phyloP scores from a whole-genome alignment of 2,329 filamentous ascomycete species.

The Ploettnerulaceae sp. region DNA sequence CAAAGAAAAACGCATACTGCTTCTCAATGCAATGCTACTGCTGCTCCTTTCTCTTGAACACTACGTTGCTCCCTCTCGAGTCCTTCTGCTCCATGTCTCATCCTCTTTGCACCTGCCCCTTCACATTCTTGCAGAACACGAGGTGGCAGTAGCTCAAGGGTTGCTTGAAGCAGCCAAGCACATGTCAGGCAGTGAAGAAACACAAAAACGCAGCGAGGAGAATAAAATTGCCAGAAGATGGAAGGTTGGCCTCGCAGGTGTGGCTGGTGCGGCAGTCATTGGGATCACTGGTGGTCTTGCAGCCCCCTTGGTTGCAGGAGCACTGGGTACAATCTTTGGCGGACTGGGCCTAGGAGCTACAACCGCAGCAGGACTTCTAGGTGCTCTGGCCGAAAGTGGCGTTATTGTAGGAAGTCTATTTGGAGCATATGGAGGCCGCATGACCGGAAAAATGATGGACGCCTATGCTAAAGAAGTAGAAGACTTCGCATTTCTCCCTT shows the following conservation, averaged over 20 bases:
- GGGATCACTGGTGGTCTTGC: constrained; percentile 71
- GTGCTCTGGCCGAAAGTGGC: constrained; percentile 72
- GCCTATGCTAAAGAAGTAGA: constrained; percentile 80
- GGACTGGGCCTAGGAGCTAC: constrained; percentile 70
- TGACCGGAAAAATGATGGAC: constrained; percentile 83
- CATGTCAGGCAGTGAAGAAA: constrained; percentile 65
- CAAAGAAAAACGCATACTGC: constrained; percentile 56
- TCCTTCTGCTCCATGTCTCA: constrained; percentile 64
- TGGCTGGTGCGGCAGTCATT: constrained; percentile 77
- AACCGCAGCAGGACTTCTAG: constrained; percentile 72
- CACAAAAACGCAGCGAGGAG: constrained; percentile 65
- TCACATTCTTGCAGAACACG: constrained; percentile 61
- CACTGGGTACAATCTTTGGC: constrained; percentile 73
- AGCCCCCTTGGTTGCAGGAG: constrained; percentile 69
- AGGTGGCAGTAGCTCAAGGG: constrained; percentile 68
- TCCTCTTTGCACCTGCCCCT: constrained; percentile 67
- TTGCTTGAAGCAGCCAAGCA: constrained; percentile 71
- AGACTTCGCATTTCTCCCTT: constrained; percentile 80
- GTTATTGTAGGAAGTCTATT: constrained; percentile 81
- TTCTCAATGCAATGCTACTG: constrained; percentile 68
- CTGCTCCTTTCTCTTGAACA: constrained; percentile 71
- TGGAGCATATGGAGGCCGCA: constrained; percentile 81
- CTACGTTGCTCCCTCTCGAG: constrained; percentile 68
- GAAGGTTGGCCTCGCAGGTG: constrained; percentile 87
- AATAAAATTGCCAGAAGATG: constrained; percentile 69